Conservation (phyloP, 2,329 filamentous ascomycete genomes). For the Cordyceps cicadae region DNA sequence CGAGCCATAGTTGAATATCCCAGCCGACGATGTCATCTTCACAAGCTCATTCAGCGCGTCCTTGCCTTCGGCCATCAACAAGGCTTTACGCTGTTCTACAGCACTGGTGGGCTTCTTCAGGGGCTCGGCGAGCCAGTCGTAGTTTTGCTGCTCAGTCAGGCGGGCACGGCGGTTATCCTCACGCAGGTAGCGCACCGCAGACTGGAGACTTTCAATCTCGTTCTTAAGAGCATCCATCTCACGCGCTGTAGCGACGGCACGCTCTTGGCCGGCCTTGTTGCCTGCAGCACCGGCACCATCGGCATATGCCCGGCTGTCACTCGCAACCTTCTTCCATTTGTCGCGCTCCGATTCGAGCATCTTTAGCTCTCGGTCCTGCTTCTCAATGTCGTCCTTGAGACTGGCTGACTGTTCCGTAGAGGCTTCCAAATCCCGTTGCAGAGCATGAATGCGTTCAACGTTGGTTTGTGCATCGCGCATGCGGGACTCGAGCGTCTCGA, state of each 20-base stretch:
- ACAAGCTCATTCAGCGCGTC: slow-evolving; percentile 59
- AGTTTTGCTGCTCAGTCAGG: slow-evolving; percentile 43
- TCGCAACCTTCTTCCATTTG: slow-evolving; percentile 63
- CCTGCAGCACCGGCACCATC: slow-evolving; percentile 42
- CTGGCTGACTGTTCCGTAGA: slow-evolving; percentile 41
- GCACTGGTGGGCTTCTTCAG: slow-evolving; percentile 39
- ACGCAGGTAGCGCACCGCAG: slow-evolving; percentile 58
- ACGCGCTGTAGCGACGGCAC: slow-evolving; percentile 59
- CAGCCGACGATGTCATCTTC: slow-evolving; percentile 47
- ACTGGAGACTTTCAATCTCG: slow-evolving; percentile 57
- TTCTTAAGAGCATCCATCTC: slow-evolving; percentile 65
- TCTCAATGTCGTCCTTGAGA: slow-evolving; percentile 56
- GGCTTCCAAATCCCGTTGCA: slow-evolving; percentile 52
- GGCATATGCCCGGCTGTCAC: slow-evolving; percentile 50
- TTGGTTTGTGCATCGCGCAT: slow-evolving; percentile 79
- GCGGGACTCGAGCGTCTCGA: slow-evolving; percentile 81
- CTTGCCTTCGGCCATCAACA: slow-evolving; percentile 52
- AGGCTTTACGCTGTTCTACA: slow-evolving; percentile 39
- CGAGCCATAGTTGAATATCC: slow-evolving; percentile 50
- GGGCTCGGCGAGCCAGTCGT: slow-evolving; percentile 56
- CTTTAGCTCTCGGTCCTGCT: slow-evolving; percentile 59
- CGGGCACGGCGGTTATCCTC: slow-evolving; percentile 59
- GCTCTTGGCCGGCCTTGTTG: slow-evolving; percentile 53
- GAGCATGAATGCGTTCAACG: slow-evolving; percentile 56
- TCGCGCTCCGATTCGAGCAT: slow-evolving; percentile 57